These are phyloP conservation scores for Effrenium voratum DNA, from an alignment of 73 alveolate genomes.

Conservation along the genomic window DNA sequence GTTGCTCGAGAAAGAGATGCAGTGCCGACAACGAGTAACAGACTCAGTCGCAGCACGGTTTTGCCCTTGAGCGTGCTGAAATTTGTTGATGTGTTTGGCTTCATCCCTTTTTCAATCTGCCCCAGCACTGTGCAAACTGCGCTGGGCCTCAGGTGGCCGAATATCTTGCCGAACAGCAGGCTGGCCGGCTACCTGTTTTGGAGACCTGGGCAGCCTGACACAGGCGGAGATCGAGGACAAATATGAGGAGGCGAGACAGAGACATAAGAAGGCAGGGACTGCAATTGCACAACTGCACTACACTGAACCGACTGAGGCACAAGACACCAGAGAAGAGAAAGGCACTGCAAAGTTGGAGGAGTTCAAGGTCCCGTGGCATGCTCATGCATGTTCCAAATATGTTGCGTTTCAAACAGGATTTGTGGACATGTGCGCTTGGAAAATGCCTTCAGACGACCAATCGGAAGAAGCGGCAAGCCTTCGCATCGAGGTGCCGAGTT, in stretches of 20 bases:
- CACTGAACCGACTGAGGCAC: not conserved
- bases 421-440: not conserved
- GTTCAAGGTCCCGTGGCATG: no score
- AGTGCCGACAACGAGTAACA: slow-evolving; percentile 56
- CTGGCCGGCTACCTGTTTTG: not conserved
- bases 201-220: not conserved
- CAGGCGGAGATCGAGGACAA: slow-evolving; percentile 66
- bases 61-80: not conserved
- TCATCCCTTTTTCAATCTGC: not conserved
- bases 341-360: slow-evolving; percentile 18
- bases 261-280: slow-evolving; percentile 39
- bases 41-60: not conserved
- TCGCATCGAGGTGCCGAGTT: slow-evolving; percentile 8
- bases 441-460: slow-evolving; percentile 39
- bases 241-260: slow-evolving; percentile 13
- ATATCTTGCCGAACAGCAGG: slow-evolving; percentile 64
- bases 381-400: no score
- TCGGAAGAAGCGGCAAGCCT: slow-evolving; percentile 85
- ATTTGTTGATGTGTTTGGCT: not conserved
- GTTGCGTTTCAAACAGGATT: not conserved
- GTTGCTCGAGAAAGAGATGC: slow-evolving; percentile 40
- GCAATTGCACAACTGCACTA: not conserved
- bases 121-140: not conserved
- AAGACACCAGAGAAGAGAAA: slow-evolving; percentile 40
- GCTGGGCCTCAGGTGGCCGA: slow-evolving; percentile 36